Percentiles rank a stretch among this genome's conserved stretches.
Evolutionary conservation across 192 early-diverging fungal genomes (phyloP).

Genomic region (Podochytrium sp.): DNA sequence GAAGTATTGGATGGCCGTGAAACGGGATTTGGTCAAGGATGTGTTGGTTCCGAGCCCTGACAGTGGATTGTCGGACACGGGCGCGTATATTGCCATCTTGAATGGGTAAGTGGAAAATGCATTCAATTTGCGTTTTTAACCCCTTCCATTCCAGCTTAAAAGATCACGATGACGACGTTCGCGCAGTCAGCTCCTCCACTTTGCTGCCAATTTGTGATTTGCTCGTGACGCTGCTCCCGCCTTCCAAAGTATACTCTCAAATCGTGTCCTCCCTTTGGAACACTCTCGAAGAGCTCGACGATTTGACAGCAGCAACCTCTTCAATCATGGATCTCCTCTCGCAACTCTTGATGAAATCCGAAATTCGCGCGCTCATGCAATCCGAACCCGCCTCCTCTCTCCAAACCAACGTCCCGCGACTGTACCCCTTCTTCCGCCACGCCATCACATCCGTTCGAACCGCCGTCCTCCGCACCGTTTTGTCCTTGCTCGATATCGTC

Average conservation of each 20-base stretch:
- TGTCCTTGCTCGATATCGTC: constrained; percentile 67
- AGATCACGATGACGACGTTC: constrained; percentile 93
- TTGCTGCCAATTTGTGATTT: constrained; percentile 84
- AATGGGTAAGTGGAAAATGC: constrained; percentile 66
- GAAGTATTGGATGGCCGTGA: constrained; percentile 92
- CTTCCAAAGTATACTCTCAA: constrained; percentile 64
- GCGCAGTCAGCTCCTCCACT: constrained; percentile 87
- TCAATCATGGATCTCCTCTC: constrained; percentile 93
- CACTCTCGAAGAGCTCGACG: constrained; percentile 87
- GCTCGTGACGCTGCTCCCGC: constrained; percentile 70
- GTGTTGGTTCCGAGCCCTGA: constrained; percentile 54
- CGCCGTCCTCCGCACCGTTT: constrained; percentile 80
- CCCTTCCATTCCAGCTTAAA: constrained; percentile 47
- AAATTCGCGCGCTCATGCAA: constrained; percentile 42
- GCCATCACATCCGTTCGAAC: constrained; percentile 81
- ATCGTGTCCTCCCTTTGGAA: constrained; percentile 86
- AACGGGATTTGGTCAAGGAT: constrained; percentile 79
- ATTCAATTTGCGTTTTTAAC: not conserved
- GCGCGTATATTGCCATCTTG: constrained; percentile 76
- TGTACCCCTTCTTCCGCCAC: constrained; percentile 96
- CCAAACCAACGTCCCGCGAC: constrained; percentile 74
- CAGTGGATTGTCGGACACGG: constrained; percentile 49
- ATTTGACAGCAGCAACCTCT: constrained; percentile 89
- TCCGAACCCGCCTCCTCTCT: constrained; percentile 52
- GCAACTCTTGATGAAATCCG: constrained; percentile 66